Percentiles rank a stretch among this genome's conserved stretches.
Conservation (phyloP, 345 rosid species). For the Citrus trifoliata region DNA sequence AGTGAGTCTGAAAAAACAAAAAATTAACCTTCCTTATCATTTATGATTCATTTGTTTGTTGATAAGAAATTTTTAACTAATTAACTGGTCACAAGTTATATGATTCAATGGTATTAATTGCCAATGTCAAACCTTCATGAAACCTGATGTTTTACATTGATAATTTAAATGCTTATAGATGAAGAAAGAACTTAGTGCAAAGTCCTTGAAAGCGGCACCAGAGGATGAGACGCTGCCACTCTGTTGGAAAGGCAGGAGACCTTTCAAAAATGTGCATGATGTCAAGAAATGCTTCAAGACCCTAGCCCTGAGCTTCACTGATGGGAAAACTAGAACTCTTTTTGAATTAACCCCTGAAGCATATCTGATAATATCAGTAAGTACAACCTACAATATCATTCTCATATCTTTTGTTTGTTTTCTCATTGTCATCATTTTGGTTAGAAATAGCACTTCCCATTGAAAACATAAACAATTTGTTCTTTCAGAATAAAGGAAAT, state of each 20-base stretch:
- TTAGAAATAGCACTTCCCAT: neutral
- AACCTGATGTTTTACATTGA: neutral
- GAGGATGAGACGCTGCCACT: conserved; percentile 74
- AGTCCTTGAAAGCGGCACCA: conserved; percentile 51
- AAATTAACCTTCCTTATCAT: neutral
- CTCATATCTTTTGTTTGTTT: neutral
- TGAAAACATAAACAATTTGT: neutral
- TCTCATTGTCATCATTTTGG: neutral
- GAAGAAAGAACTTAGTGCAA: conserved; percentile 45
- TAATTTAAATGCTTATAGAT: conserved; percentile 33
- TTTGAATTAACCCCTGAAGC: conserved; percentile 72
- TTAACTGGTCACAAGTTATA: neutral
- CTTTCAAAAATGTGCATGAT: conserved; percentile 63
- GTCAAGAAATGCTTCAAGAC: conserved; percentile 77
- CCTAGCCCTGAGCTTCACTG: conserved; percentile 53
- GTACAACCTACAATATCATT: neutral
- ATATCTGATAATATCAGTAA: conserved; percentile 80
- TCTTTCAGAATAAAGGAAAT: conserved; percentile 65
- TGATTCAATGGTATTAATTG: neutral
- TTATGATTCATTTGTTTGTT: neutral
- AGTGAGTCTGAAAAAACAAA: conserved; percentile 45
- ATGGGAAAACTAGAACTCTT: conserved; percentile 43
- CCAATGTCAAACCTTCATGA: neutral
- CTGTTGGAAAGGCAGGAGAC: conserved; percentile 87
- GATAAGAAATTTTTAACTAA: neutral